Base-by-base conservation (phyloP, 352 stramenopile genomes). In the Phytophthora pisi region DNA sequence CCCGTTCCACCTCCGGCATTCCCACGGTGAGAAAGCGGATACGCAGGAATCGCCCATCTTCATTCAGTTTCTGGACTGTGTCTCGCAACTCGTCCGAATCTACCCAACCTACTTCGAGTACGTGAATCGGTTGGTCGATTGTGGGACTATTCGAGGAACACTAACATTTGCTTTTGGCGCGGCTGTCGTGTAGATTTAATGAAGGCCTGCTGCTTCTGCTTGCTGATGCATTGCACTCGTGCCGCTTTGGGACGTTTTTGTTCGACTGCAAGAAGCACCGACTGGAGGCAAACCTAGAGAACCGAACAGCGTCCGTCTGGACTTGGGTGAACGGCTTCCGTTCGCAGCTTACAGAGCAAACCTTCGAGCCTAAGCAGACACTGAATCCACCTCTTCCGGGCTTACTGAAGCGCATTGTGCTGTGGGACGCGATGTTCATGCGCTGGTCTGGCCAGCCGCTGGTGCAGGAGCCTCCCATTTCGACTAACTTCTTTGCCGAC, bases 211-310 rank as follows among this genome's bases (percentile, higher is more conserved):
- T 99, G 34, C 78, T 99, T 4, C 80, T 97, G 58, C 77, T 99
- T 23, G 93, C 92, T 0, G 97, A 99, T 57, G 93, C 98, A 47
- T 71, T 99, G 24, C 98, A 99, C 75, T 98, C 92, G 13, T 99
- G 97, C 69, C 95, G 97, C 36, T 99, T 99, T 72, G 97, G 97
- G 15, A 99, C 93, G 13, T 98, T 99, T 54, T 78, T 99, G 36
- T 97, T 97, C 54, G 96, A 99, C 81, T 98, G 89, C 61, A 97
- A 97, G 66, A 92, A 94, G 60, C 81, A 89, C 16, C 82, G 88
- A 0, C 56, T 78, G 4, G 80, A 90, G 28, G 80, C 79, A 0
- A 77, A 79, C 30, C 57, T 96, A 23, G 66, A 87, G 40, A 84
- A 77, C 24, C 78, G 82, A 15, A 96, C 88, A 10, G 57, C 74